These are phyloP conservation scores for Geotrichum reessii DNA, from an alignment of 1,139 yeast species.

Conservation along the genomic window DNA sequence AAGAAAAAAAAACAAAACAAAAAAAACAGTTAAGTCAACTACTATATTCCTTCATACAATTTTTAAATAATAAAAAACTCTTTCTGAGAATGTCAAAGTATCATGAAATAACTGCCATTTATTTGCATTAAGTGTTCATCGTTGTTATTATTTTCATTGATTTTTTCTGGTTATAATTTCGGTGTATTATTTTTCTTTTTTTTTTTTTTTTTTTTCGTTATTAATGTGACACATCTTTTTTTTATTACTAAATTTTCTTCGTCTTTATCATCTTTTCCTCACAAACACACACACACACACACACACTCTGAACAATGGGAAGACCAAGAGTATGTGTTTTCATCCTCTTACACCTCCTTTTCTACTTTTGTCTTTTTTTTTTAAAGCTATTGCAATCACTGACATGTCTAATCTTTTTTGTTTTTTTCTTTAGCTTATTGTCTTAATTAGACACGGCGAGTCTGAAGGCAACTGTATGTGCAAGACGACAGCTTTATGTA, in stretches of 20 bases:
- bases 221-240: background rate
- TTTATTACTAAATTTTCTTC: background rate
- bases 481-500: background rate
- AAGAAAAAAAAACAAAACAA: too few relatives aligned
- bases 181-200: background rate
- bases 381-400: too few relatives aligned
- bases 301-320: conserved; percentile 39
- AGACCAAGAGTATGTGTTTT: conserved; percentile 52
- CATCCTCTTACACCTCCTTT: background rate
- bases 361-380: background rate
- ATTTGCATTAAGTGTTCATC: too few relatives aligned
- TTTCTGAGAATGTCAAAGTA: background rate
- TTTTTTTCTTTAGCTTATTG: conserved; percentile 47
- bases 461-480: conserved; percentile 66
- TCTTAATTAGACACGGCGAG: conserved; percentile 85
- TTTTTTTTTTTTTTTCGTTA: background rate
- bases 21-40: too few relatives aligned
- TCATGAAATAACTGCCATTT: background rate
- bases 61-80: too few relatives aligned
- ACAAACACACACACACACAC: background rate
- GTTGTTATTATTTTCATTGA: background rate
- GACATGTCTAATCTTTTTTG: conserved; percentile 3
- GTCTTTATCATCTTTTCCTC: background rate
- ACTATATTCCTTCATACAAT: too few relatives aligned
- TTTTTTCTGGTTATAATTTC: background rate